These are phyloP conservation scores for Termitomyces sp. DNA, from an alignment of 768 basidiomycete genomes.

Conservation along the genomic window DNA sequence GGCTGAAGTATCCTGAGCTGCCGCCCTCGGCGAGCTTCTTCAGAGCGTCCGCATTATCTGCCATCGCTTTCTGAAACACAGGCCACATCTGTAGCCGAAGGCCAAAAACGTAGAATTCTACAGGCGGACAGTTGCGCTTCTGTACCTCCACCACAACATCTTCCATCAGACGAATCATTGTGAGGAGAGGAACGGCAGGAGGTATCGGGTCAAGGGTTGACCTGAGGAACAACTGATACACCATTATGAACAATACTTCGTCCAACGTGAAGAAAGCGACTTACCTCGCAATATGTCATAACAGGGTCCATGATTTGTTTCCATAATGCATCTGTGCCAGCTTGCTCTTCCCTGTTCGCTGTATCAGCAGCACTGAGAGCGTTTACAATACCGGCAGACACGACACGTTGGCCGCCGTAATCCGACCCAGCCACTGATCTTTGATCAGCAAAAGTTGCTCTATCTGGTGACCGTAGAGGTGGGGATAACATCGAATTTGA, in stretches of 20 bases:
- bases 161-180: constrained; percentile 91
- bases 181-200: constrained; percentile 72
- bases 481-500: constrained; percentile 34
- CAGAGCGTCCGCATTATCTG: constrained; percentile 76
- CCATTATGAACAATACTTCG: neutral
- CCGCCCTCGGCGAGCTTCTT: constrained; percentile 80
- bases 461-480: constrained; percentile 41
- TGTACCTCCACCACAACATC: constrained; percentile 73
- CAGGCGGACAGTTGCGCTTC: constrained; percentile 71
- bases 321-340: constrained; percentile 68
- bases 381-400: constrained; percentile 29
- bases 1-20: constrained; percentile 57
- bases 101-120: constrained; percentile 78
- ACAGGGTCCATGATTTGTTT: constrained; percentile 92
- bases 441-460: constrained; percentile 34
- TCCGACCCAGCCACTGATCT: constrained; percentile 51
- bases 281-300: constrained; percentile 77
- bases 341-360: constrained; percentile 57
- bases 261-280: constrained; percentile 15
- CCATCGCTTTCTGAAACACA: constrained; percentile 85
- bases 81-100: constrained; percentile 91
- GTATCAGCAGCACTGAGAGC: constrained; percentile 30
- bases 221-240: constrained; percentile 59
- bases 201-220: constrained; percentile 72
- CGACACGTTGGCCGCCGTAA: constrained; percentile 32